Percentiles rank a stretch among this genome's conserved stretches.
These are phyloP conservation scores for Aspergillus tanneri DNA, from an alignment of 2,329 filamentous ascomycete species.

Conservation along the genomic window DNA sequence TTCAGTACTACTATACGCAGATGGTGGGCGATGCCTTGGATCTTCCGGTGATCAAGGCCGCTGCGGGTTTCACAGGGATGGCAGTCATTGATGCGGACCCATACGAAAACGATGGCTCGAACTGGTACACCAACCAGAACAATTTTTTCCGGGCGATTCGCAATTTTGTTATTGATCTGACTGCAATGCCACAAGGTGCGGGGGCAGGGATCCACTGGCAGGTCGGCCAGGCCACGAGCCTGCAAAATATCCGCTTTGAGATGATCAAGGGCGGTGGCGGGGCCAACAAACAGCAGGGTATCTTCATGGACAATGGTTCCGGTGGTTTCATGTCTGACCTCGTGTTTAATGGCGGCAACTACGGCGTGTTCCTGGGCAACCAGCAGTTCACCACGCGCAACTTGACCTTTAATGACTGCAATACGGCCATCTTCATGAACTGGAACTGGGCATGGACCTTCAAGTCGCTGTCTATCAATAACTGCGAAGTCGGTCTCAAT, in stretches of 20 bases:
- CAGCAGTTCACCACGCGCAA: constrained; percentile 88
- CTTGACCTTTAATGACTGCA: constrained; percentile 75
- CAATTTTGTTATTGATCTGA: constrained; percentile 78
- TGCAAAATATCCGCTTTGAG: constrained; percentile 79
- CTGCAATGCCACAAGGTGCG: constrained; percentile 57
- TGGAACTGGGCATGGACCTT: constrained; percentile 90
- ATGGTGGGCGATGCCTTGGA: constrained; percentile 76
- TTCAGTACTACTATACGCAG: constrained; percentile 91
- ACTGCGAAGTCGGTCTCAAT: constrained; percentile 73
- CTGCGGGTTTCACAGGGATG: constrained; percentile 73
- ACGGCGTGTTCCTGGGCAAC: constrained; percentile 76
- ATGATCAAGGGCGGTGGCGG: constrained; percentile 67
- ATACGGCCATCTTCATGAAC: constrained; percentile 83
- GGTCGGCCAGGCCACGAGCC: constrained; percentile 75
- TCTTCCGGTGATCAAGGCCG: constrained; percentile 72
- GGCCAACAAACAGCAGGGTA: constrained; percentile 69
- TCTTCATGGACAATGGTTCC: constrained; percentile 83
- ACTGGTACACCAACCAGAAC: constrained; percentile 77
- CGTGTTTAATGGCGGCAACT: constrained; percentile 76
- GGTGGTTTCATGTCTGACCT: constrained; percentile 83
- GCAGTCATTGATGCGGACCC: constrained; percentile 87
- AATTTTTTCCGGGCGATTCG: constrained; percentile 83
- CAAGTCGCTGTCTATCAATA: constrained; percentile 72
- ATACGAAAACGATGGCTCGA: constrained; percentile 66
- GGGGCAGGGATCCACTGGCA: constrained; percentile 81